Base-by-base conservation (phyloP, 2,329 filamentous ascomycete species). In the Phaeosphaeriaceae sp. region DNA sequence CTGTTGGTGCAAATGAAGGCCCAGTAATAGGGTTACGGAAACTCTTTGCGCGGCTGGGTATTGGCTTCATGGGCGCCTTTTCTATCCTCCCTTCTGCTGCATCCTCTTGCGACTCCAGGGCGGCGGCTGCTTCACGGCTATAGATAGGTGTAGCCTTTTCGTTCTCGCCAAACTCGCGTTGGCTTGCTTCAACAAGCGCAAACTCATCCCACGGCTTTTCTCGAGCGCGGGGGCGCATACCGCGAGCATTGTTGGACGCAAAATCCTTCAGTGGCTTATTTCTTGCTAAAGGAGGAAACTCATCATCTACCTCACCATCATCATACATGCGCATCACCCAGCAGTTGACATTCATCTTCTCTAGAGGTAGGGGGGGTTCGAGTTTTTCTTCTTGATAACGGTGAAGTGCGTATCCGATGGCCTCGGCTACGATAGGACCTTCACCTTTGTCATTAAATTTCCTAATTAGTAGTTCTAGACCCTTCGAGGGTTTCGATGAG, bases 251-350 rank as follows among this genome's bases (percentile, higher is more conserved):
- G 53, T 88, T 89, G 6, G 83, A 86, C 0, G 89, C 90, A 62
- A 93, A 94, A 16, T 90, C 86, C 5, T 83, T 84, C n/a, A 94
- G 79, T 2, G 86, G 82, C 62, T 88, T 88, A 17, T 84, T 90
- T 29, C 90, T 82, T 49, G 89, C 87, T 33, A 94, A 79, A 0
- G 90, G 86, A 26, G 89, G 89, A 57, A 94, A 94, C 65, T 94
- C 90, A 57, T 91, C 88, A 60, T 95, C 90, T 1, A 93, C 86
- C 65, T 94, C 90, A 40, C 88, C 90, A 47, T 90, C 89, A 66
- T 94, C 85, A 7, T 92, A 89, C 85, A 95, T 92, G 33, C 89
- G 83, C 47, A 95, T 75, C 18, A 86, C 90, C 88, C 89, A 94
- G 77, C 86, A 86, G 65, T 93, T 93, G 60, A 92, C 87, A 60